Evolutionary conservation across 1,284 basidiomycete genomes (phyloP).

Genomic region (Rhodofomes roseus): DNA sequence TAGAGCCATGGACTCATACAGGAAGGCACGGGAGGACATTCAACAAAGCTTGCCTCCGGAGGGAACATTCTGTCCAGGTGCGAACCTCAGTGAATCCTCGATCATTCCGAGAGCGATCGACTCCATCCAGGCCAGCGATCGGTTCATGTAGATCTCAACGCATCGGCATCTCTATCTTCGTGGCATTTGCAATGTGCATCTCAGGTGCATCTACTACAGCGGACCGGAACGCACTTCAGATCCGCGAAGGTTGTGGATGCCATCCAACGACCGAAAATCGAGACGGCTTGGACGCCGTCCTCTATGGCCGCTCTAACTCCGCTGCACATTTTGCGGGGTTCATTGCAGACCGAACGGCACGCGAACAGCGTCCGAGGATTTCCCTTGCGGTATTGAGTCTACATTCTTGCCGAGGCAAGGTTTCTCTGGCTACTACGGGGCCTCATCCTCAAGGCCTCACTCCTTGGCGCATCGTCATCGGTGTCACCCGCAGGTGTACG

Average conservation of each 20-base stretch:
- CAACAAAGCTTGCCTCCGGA: too few relatives aligned
- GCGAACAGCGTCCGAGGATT: too few relatives aligned
- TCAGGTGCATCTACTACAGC: neutral
- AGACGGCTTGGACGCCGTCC: neutral
- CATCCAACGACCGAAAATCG: neutral
- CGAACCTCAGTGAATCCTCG: neutral
- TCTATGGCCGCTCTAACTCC: neutral
- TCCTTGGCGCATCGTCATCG: too few relatives aligned
- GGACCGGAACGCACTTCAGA: neutral
- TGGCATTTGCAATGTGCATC: neutral
- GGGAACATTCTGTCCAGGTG: too few relatives aligned
- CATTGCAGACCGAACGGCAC: too few relatives aligned
- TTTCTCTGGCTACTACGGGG: too few relatives aligned
- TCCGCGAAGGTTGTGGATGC: neutral
- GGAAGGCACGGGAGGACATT: too few relatives aligned
- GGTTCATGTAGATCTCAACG: neutral
- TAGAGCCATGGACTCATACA: too few relatives aligned
- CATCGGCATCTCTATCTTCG: neutral
- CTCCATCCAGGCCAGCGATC: neutral
- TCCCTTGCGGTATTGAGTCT: too few relatives aligned
- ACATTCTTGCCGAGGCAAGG: too few relatives aligned
- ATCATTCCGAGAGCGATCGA: neutral
- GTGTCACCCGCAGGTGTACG: too few relatives aligned
- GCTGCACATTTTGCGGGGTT: neutral
- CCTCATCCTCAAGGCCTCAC: too few relatives aligned